A percentile compares a stretch with the other conserved stretches of the same genome.
phyloP scores from a whole-genome alignment of 2,329 filamentous ascomycete species.

The Coniella vitis region DNA sequence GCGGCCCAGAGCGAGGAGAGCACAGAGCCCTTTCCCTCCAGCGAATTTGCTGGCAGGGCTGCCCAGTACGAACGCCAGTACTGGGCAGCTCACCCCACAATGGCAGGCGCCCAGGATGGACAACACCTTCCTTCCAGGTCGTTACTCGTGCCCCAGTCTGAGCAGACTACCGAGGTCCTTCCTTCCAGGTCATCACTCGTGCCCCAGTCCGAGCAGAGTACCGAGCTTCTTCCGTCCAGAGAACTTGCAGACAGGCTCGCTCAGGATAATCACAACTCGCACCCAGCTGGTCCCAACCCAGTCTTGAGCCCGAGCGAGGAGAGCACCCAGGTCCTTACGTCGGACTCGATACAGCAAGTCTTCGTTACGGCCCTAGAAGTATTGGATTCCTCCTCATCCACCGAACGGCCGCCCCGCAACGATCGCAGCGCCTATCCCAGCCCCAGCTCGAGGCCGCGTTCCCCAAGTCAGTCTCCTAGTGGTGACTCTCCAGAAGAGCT shows the following conservation, averaged over 20 bases:
- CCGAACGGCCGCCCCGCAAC: background rate
- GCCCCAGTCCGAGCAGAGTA: no score
- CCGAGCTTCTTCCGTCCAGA: no score
- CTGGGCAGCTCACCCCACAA: no score
- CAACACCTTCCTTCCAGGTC: no score
- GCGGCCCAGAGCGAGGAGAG: background rate
- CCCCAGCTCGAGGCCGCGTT: background rate
- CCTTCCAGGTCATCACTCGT: no score
- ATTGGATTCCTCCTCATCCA: no score
- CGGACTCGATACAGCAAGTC: background rate
- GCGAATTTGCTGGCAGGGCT: no score
- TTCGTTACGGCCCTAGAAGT: background rate
- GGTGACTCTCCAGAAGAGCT: background rate
- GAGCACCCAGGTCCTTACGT: background rate
- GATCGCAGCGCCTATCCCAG: background rate
- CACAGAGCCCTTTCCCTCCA: background rate
- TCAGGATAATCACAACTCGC: background rate
- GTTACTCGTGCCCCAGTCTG: no score
- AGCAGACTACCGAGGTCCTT: no score
- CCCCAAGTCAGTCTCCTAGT: background rate
- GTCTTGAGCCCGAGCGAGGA: background rate
- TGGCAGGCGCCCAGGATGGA: no score
- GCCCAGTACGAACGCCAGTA: no score
- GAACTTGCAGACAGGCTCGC: background rate
- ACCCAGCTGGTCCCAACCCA: background rate